phyloP scores from a whole-genome alignment of 1,139 yeast species.

The Geotrichum reessii region DNA sequence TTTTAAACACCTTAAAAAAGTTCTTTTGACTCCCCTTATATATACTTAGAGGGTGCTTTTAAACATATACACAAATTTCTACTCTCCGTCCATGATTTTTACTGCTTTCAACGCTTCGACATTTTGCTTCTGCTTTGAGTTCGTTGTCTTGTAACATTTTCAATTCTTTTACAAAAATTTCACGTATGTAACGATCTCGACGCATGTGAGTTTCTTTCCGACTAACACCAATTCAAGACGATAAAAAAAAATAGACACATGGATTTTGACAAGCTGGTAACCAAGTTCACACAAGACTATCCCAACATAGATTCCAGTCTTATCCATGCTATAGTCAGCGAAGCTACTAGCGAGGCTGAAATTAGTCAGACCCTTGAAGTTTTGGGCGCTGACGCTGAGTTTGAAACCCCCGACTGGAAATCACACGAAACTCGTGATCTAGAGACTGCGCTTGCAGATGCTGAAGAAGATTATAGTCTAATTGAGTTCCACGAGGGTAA shows the following conservation, averaged over 20 bases:
- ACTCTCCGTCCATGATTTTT: neutral
- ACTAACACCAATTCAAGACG: neutral
- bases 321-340: slow-evolving; percentile 6
- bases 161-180: neutral
- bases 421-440: slow-evolving; percentile 9
- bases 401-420: slow-evolving; percentile 11
- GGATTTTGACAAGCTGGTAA: neutral
- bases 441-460: slow-evolving; percentile 8
- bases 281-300: slow-evolving; percentile 8
- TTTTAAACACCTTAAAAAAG: too few species aligned
- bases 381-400: slow-evolving; percentile 8
- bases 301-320: slow-evolving; percentile 8
- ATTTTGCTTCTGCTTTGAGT: neutral
- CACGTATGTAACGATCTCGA: neutral
- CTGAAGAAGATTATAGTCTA: slow-evolving; percentile 6
- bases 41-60: neutral
- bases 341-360: slow-evolving; percentile 1
- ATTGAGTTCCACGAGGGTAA: slow-evolving; percentile 11
- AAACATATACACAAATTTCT: neutral
- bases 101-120: neutral
- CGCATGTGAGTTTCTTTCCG: neutral
- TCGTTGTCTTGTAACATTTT: neutral
- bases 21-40: neutral
- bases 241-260: neutral
- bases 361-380: slow-evolving; percentile 5